A percentile compares a stretch with the other conserved stretches of the same genome.
phyloP scores from a whole-genome alignment of 805 yeast species.

The Kluyveromyces aestuarii region DNA sequence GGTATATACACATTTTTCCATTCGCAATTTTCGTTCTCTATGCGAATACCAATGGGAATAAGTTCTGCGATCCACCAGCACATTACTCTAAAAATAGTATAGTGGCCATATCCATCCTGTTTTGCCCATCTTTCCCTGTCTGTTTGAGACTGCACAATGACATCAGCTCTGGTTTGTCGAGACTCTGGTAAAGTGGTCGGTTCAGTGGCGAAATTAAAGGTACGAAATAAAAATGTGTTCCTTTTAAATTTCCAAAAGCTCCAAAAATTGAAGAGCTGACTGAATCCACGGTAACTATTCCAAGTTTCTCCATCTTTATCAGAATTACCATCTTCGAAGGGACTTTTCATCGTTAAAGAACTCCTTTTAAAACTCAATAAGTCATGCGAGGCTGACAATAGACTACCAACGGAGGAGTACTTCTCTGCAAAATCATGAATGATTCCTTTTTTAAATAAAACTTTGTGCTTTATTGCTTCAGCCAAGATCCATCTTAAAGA shows the following conservation, averaged over 20 bases:
- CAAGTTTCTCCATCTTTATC: neutral
- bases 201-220: neutral
- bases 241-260: neutral
- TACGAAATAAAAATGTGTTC: neutral
- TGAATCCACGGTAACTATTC: slow-evolving; percentile 8
- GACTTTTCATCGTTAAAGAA: slow-evolving; percentile 1
- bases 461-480: slow-evolving; percentile 44
- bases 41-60: slow-evolving; percentile 47
- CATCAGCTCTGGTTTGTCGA: neutral
- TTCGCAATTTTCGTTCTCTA: slow-evolving; percentile 38
- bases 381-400: slow-evolving; percentile 47
- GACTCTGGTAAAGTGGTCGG: neutral
- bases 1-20: slow-evolving; percentile 47
- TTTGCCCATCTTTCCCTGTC: neutral
- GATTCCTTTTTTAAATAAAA: slow-evolving; percentile 34
- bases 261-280: neutral
- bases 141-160: neutral
- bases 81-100: slow-evolving; percentile 19
- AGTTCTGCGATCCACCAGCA: slow-evolving; percentile 58
- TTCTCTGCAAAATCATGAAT: slow-evolving; percentile 33
- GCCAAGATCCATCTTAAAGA: slow-evolving; percentile 55
- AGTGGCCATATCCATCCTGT: slow-evolving; percentile 34
- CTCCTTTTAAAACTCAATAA: slow-evolving; percentile 26
- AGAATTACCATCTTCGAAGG: neutral
- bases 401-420: slow-evolving; percentile 33